Conservation (phyloP, 805 yeast species). For the Lipomyces orientalis region DNA sequence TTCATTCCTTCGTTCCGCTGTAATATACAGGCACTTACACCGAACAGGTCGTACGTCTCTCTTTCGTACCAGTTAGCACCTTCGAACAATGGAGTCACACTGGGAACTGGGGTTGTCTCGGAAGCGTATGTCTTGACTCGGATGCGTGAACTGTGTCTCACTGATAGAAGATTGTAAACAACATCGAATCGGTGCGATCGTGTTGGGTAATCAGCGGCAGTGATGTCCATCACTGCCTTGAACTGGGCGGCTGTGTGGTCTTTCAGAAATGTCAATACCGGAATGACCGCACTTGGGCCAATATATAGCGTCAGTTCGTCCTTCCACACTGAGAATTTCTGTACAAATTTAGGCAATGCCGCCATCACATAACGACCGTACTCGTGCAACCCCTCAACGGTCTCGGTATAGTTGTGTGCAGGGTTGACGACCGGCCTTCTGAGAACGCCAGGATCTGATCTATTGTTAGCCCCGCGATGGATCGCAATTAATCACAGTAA, state of each 20-base stretch:
- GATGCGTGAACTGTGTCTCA: slow-evolving; percentile 83
- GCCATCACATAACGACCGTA: slow-evolving; percentile 81
- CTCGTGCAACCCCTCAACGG: slow-evolving; percentile 35
- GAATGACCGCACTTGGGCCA: slow-evolving; percentile 76
- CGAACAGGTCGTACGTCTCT: slow-evolving; percentile 86
- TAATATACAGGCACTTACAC: slow-evolving; percentile 46
- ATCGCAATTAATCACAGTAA: neutral
- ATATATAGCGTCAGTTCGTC: slow-evolving; percentile 79
- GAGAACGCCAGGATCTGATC: slow-evolving; percentile 44
- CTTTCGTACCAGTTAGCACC: slow-evolving; percentile 93
- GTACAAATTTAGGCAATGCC: slow-evolving; percentile 79
- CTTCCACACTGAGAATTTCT: slow-evolving; percentile 88
- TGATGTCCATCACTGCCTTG: slow-evolving; percentile 77
- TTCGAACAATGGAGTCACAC: slow-evolving; percentile 69
- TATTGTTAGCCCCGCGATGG: neutral
- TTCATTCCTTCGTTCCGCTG: neutral
- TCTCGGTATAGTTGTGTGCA: slow-evolving; percentile 69
- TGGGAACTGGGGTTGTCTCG: slow-evolving; percentile 82
- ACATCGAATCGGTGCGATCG: slow-evolving; percentile 86
- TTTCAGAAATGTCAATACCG: slow-evolving; percentile 70
- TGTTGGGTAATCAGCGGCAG: slow-evolving; percentile 86
- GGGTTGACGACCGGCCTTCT: slow-evolving; percentile 69
- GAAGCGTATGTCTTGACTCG: slow-evolving; percentile 88
- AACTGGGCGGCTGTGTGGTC: slow-evolving; percentile 83
- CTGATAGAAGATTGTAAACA: slow-evolving; percentile 79